Base-by-base conservation (phyloP, 345 rosid genomes). In the Hevea brasiliensis region DNA sequence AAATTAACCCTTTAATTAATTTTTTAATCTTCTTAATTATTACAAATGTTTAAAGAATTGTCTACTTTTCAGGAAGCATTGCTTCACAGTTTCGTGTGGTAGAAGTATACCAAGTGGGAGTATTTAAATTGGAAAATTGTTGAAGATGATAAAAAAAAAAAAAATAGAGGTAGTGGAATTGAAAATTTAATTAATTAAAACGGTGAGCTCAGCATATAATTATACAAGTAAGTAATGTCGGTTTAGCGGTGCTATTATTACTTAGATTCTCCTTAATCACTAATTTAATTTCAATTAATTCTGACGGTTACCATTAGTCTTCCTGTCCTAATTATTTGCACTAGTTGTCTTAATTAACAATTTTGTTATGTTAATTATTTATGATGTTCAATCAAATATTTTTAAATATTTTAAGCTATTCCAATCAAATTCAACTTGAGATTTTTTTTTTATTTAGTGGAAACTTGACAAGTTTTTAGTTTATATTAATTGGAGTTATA, bases 141-240 rank as follows among this genome's bases (percentile, higher is more conserved):
- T n/a, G n/a, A n/a, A n/a, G n/a, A n/a, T n/a, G n/a, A n/a, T 7
- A 45, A 21, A 55, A 35, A 9, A 17, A 27, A 44, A 5, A 0
- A 45, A 1, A 24, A 40, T 5, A 10, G 41, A 9, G 42, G 21
- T n/a, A 45, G 29, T 11, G 29, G n/a, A 55, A 69, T 69, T 21
- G 4, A 40, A 40, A 40, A 56, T 11, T 69, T 7, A n/a, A 11
- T n/a, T n/a, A 41, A 13, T 37, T 41, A 41, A 54, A 61, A 40
- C n/a, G 68, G 55, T 63, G 76, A 71, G 71, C 15, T 50, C 67
- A 64, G 10, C 72, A 44, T 58, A 44, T 26, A 21, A 71, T 51
- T 11, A 65, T n/a, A n/a, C n/a, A 83, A 67, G 54, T 51, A 81
- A 37, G 65, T 54, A 76, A 50, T 68, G 82, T 60, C 72, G 74